These are phyloP conservation scores for Populus tremula DNA, from an alignment of 345 rosid genomes.

Conservation along the genomic window DNA sequence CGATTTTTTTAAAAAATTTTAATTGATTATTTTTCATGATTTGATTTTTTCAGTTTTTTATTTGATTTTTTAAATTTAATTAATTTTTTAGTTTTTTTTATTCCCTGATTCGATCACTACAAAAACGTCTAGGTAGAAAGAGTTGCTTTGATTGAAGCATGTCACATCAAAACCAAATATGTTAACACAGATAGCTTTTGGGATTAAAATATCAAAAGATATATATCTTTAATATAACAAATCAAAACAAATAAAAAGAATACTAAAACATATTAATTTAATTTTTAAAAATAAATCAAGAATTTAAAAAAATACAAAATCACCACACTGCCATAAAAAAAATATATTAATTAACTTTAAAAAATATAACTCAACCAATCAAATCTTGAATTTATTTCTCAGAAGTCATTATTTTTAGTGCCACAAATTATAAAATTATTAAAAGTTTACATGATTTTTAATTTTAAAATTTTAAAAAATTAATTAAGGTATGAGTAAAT, in stretches of 20 bases:
- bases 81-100: no score
- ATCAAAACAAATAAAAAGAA: no score
- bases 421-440: accelerated
- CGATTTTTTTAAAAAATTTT: no score
- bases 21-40: no score
- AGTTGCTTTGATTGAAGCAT: neutral
- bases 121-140: neutral
- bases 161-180: neutral
- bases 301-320: no score
- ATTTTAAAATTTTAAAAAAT: accelerated
- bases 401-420: accelerated
- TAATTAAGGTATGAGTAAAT: accelerated
- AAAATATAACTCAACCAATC: accelerated
- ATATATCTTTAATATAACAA: no score
- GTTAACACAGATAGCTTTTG: neutral
- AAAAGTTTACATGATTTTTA: accelerated
- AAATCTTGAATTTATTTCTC: accelerated
- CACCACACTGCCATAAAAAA: no score
- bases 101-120: neutral
- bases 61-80: no score
- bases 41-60: no score
- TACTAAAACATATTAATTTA: no score
- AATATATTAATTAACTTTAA: no score
- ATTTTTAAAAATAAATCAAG: no score
- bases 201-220: neutral